These are phyloP conservation scores for Erodium trifolium DNA, from an alignment of 441 rosid species.

Conservation along the genomic window DNA sequence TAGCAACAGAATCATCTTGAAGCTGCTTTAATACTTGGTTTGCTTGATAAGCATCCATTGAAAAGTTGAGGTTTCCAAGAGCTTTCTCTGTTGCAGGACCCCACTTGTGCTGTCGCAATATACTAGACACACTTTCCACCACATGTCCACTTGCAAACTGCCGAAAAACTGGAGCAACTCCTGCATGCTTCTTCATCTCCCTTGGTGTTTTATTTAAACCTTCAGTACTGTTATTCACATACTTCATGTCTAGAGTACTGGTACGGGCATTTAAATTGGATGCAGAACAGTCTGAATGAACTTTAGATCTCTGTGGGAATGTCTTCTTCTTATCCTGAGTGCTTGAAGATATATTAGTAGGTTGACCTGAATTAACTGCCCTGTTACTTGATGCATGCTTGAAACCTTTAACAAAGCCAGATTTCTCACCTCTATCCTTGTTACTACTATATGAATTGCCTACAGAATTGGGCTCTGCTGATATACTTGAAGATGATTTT, in stretches of 20 bases:
- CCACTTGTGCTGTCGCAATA: conserved; percentile 53
- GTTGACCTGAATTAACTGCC: conserved; percentile 28
- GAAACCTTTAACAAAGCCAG: conserved; percentile 29
- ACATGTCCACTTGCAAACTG: conserved; percentile 32
- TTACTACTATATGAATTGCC: conserved; percentile 22
- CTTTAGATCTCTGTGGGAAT: conserved; percentile 26
- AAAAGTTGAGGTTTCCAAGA: conserved; percentile 41
- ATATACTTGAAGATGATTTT: conserved; percentile 35
- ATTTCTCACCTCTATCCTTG: conserved; percentile 40
- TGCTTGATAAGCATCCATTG: conserved; percentile 69
- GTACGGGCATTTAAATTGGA: conserved; percentile 28
- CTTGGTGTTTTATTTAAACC: conserved; percentile 31
- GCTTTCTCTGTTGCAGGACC: conserved; percentile 65
- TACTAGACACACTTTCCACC: conserved; percentile 49
- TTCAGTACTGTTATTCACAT: conserved; percentile 22
- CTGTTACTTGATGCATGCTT: conserved; percentile 25
- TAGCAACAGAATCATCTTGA: conserved; percentile 66
- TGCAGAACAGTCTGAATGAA: no score
- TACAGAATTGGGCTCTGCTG: conserved; percentile 22
- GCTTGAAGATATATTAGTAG: conserved; percentile 23
- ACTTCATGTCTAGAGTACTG: conserved; percentile 32
- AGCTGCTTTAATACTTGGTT: conserved; percentile 80
- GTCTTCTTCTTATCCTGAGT: conserved; percentile 33
- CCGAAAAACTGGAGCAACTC: conserved; percentile 18
- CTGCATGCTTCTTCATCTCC: conserved; percentile 36